Conservation (phyloP, 2,329 filamentous ascomycete species). For the Colletotrichum musicola region DNA sequence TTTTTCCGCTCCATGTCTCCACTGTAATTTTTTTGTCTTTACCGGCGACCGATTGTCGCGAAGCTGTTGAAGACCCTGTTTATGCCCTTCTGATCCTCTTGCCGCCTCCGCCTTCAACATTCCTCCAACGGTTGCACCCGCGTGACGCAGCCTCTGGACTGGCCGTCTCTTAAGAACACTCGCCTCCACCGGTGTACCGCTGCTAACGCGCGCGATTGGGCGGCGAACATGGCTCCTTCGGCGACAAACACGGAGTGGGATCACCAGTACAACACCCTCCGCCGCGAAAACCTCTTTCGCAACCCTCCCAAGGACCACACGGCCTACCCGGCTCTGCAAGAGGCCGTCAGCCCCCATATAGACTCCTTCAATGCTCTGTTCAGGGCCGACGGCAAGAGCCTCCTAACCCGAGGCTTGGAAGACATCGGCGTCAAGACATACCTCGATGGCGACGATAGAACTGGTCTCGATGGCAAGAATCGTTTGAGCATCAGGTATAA, state of each 20-base stretch:
- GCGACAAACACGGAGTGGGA: conserved; percentile 81
- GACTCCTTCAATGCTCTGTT: conserved; percentile 96
- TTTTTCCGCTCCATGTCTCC: conserved; percentile 31
- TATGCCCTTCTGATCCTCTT: neutral
- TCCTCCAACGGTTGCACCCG: neutral
- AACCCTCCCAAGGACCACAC: conserved; percentile 89
- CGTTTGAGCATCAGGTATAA: conserved; percentile 82
- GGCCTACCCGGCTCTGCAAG: conserved; percentile 88
- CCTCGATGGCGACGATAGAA: conserved; percentile 82
- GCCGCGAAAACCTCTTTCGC: conserved; percentile 88
- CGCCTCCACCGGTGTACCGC: conserved; percentile 9
- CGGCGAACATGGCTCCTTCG: conserved; percentile 64
- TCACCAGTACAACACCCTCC: conserved; percentile 85
- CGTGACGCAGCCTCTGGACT: conserved; percentile 14
- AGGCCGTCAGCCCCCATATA: conserved; percentile 91
- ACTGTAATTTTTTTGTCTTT: conserved; percentile 40
- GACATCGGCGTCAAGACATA: conserved; percentile 93
- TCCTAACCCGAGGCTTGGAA: conserved; percentile 79
- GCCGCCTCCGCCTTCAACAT: conserved; percentile 15
- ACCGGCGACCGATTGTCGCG: conserved; percentile 5
- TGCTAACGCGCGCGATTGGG: conserved; percentile 14
- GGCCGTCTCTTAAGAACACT: neutral
- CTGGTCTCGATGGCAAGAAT: conserved; percentile 74
- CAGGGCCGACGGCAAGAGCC: conserved; percentile 71
- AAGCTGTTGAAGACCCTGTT: conserved; percentile 25